phyloP scores from a whole-genome alignment of 331 rosid species.

The Rosa hybrid region DNA sequence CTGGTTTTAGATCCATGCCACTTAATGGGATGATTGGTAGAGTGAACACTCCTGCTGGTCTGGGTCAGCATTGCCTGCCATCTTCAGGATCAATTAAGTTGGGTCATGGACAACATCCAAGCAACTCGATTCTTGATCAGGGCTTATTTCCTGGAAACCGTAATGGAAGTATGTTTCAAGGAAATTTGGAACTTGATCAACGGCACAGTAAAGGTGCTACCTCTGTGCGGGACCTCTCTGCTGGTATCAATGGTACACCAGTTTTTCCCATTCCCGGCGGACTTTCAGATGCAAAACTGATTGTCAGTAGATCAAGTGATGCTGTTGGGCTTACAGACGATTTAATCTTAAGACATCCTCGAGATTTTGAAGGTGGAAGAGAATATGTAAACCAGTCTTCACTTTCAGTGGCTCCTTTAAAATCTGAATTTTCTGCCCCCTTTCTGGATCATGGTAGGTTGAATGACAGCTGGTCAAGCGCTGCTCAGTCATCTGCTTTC shows the following conservation, averaged over 20 bases:
- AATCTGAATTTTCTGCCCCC: slow-evolving; percentile 45
- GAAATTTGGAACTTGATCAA: slow-evolving; percentile 51
- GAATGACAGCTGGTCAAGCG: slow-evolving; percentile 51
- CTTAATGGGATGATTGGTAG: slow-evolving; percentile 70
- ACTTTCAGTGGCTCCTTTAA: slow-evolving; percentile 38
- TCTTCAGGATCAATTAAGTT: slow-evolving; percentile 56
- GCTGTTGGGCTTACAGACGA: slow-evolving; percentile 40
- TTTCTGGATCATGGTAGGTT: slow-evolving; percentile 49
- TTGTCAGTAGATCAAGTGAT: slow-evolving; percentile 31
- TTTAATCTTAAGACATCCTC: slow-evolving; percentile 39
- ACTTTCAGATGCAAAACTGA: slow-evolving; percentile 41
- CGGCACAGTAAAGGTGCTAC: slow-evolving; percentile 38
- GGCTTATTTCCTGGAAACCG: slow-evolving; percentile 35
- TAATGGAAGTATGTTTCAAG: slow-evolving; percentile 42
- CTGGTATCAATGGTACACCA: slow-evolving; percentile 38
- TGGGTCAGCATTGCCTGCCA: slow-evolving; percentile 53
- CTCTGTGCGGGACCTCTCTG: slow-evolving; percentile 33
- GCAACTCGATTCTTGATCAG: slow-evolving; percentile 48
- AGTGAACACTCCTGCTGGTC: slow-evolving; percentile 65
- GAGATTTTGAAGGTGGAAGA: slow-evolving; percentile 42
- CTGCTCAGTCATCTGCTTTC: slow-evolving; percentile 50
- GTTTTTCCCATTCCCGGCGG: slow-evolving; percentile 46
- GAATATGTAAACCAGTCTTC: slow-evolving; percentile 48
- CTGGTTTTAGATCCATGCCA: slow-evolving; percentile 61
- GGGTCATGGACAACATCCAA: slow-evolving; percentile 45